phyloP scores from a whole-genome alignment of 2,329 filamentous ascomycete species.

The Myriosclerotinia scirpicola region DNA sequence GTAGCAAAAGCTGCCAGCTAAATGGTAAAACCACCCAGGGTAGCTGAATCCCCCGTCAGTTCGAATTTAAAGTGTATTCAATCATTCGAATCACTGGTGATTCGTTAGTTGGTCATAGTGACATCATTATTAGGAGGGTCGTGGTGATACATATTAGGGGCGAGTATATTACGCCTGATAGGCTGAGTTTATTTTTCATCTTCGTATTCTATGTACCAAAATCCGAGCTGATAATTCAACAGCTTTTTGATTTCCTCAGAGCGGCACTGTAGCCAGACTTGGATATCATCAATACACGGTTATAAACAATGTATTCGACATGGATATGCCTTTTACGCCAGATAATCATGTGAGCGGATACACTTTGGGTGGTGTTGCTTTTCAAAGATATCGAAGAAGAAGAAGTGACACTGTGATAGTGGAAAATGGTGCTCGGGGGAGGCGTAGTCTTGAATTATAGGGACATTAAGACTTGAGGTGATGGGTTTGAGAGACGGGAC shows the following conservation, averaged over 20 bases:
- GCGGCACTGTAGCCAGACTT: conserved; percentile 25
- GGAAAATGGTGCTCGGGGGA: background rate
- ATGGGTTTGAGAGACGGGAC: no score
- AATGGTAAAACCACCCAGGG: conserved; percentile 26
- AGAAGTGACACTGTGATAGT: no score
- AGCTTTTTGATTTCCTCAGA: conserved; percentile 30
- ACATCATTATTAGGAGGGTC: conserved; percentile 30
- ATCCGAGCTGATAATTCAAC: background rate
- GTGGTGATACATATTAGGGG: conserved; percentile 29
- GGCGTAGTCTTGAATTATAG: background rate
- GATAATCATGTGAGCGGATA: conserved; percentile 27
- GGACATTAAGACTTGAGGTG: no score
- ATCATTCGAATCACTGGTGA: conserved; percentile 27
- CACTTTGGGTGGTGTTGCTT: conserved; percentile 8
- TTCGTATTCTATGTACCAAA: no score
- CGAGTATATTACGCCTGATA: conserved; percentile 26
- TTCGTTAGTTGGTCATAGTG: conserved; percentile 26
- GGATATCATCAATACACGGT: conserved; percentile 30
- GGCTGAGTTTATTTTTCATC: background rate
- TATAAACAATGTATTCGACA: conserved; percentile 26
- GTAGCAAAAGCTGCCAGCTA: conserved; percentile 25
- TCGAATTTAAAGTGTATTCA: conserved; percentile 27
- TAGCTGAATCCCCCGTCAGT: conserved; percentile 29
- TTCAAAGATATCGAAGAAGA: background rate
- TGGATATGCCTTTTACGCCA: conserved; percentile 28